Base-by-base conservation (phyloP, 202 grass and related monocot genomes). In the Setaria viridis region DNA sequence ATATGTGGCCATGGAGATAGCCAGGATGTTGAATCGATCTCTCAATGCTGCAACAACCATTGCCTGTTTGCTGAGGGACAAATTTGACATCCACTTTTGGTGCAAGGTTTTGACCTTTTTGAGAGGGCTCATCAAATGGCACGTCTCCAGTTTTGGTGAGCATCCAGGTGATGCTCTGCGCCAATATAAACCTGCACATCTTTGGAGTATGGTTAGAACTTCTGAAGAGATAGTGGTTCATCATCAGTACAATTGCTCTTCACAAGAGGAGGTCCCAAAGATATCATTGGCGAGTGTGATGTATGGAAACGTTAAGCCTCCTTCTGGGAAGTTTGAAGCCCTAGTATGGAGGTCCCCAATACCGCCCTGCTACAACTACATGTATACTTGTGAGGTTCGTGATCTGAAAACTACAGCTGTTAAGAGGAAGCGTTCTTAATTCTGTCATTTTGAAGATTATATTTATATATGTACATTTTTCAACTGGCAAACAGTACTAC, bases 1-100 rank as follows among this genome's bases (percentile, higher is more conserved):
- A 2, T 17, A 20, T 13, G 11, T 85, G 12, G 83, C 53, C 11
- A 79, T 79, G 75, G 74, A 79, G 42, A 62, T 79, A 41, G 6
- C 30, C 1, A 79, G 0, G 13, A 2, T 0, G 9, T 13, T 42
- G 4, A 62, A 62, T 1, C 19, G 17, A 10, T 6, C 0, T 46
- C 6, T 74, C 43, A 2, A 37, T 37, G 2, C 0, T 7, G 81
- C 70, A 16, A 63, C 25, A 3, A 0, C 10, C 11, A 37, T 1
- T 16, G 29, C 29, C 15, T 2, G 30, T 19, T 5, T 63, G 2
- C 4, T 83, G 16, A 41, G 45, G 48, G 48, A 50, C 12, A 50
- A 50, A 12, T 50, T 50, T 50, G 9, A 15, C 48, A 15, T 11
- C 29, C 12, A 1, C 43, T 76, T 19, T 5, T 84, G 82, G 82